A percentile compares a stretch with the other conserved stretches of the same genome.
phyloP scores from a whole-genome alignment of 1,284 basidiomycete genomes.

The Marasmius sp. region DNA sequence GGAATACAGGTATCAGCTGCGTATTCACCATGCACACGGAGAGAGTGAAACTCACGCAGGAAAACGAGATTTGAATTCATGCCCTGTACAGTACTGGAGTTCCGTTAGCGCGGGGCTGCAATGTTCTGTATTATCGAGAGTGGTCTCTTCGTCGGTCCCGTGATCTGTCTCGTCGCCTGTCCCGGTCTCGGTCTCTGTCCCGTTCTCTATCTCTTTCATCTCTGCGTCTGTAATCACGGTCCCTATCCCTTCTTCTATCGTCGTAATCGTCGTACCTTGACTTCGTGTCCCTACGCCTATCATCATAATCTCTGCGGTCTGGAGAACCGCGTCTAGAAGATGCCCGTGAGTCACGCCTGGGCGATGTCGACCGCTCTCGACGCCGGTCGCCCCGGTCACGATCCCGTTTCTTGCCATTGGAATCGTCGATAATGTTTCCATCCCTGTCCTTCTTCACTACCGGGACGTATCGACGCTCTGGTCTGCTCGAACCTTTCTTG shows the following conservation, averaged over 20 bases:
- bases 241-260: conserved; percentile 15
- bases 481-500: conserved; percentile 45
- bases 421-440: conserved; percentile 20
- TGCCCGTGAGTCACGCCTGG: conserved; percentile 23
- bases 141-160: background rate
- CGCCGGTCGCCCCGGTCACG: conserved; percentile 23
- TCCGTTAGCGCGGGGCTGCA: background rate
- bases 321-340: conserved; percentile 34
- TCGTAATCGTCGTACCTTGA: conserved; percentile 22
- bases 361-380: conserved; percentile 21
- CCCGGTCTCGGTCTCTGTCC: background rate
- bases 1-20: no score
- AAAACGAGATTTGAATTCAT: no score
- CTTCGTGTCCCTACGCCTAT: conserved; percentile 20
- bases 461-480: conserved; percentile 76
- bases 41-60: no score
- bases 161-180: background rate
- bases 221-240: conserved; percentile 17
- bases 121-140: background rate
- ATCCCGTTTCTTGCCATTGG: conserved; percentile 14
- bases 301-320: conserved; percentile 23
- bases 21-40: no score
- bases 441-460: conserved; percentile 61
- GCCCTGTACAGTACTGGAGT: no score
- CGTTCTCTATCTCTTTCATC: conserved; percentile 24